Evolutionary conservation across 805 yeast species (phyloP), one percentile per base, ranked within the genome.

Genomic region (Schwanniomyces polymorphus): DNA sequence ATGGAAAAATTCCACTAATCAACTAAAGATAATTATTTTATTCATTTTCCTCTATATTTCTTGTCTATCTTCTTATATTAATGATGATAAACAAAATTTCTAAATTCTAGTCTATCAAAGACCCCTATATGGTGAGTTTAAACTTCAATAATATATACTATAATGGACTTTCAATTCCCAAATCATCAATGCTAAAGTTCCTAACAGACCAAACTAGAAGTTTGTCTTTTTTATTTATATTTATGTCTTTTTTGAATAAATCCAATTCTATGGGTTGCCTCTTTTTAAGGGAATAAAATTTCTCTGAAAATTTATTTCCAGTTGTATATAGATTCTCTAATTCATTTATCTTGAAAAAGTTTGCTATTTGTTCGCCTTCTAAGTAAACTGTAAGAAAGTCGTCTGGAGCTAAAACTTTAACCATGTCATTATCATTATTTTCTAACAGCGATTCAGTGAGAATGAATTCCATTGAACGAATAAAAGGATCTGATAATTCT

Each of bases 1-100:
- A 75, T 75, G 76, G 49, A 53, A 25, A 41, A 60, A 0, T 68
- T 65, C 44, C 57, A 56, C 45, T 29, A 28, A 9, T 46, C 42
- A 7, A 17, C 54, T 8, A 43, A 51, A 8, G 39, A 38, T 17
- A 46, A 53, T 4, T 11, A 4, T 27, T 27, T 27, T 2, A 4
- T 27, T 27, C 29, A 7, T 7, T 27, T 4, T 27, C 7, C 10
- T 27, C 12, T 27, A 27, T 27, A 10, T 27, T 27, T 27, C 12
- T 27, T 27, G 7, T 3, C 4, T 4, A 27, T 27, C 12, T 27
- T 27, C 12, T 27, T 27, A 27, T 3, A 27, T 11, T 3, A 27
- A 10, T 27, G 10, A 27, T 27, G 29, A 12, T 21, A 21, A 4
- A 21, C 23, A 21, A 5, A 21, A 21, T 21, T 21, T 5, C 3